These are phyloP conservation scores for Linum usitatissimum DNA, from an alignment of 345 rosid species.

Conservation along the genomic window DNA sequence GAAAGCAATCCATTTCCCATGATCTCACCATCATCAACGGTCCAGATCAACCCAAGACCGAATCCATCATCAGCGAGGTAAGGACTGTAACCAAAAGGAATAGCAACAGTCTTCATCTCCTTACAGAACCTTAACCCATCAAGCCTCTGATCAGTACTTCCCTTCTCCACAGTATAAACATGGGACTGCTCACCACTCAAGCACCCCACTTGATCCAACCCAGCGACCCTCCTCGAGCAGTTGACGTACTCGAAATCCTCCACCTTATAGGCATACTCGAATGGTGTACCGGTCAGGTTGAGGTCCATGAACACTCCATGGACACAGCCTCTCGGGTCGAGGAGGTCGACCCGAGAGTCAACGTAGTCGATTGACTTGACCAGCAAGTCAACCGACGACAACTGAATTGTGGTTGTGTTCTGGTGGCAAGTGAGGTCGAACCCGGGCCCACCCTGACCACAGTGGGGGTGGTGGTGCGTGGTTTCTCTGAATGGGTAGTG, in stretches of 20 bases:
- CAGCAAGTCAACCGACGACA: constrained; percentile 29
- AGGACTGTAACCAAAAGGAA: constrained; percentile 46
- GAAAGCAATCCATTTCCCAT: constrained; percentile 4
- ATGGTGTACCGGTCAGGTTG: constrained; percentile 40
- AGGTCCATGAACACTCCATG: constrained; percentile 52
- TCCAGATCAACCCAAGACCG: constrained; percentile 58
- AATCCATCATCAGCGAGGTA: constrained; percentile 42
- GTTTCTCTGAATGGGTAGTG: constrained; percentile 34
- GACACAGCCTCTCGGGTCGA: constrained; percentile 44
- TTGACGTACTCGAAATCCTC: constrained; percentile 45
- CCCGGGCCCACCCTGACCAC: constrained; percentile 17
- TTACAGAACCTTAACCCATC: constrained; percentile 36
- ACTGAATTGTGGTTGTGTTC: constrained; percentile 36
- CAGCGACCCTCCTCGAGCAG: constrained; percentile 29
- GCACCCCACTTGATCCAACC: constrained; percentile 35
- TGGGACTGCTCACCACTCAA: constrained; percentile 32
- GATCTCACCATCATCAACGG: constrained; percentile 11
- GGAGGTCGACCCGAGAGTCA: constrained; percentile 26
- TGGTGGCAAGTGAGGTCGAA: constrained; percentile 38
- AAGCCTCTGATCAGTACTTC: constrained; percentile 1
- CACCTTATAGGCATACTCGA: constrained; percentile 33
- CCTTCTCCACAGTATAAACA: constrained; percentile 31
- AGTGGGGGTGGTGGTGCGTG: constrained; percentile 17
- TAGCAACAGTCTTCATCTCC: constrained; percentile 34
- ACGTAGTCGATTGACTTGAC: constrained; percentile 45